Evolutionary conservation across 1,284 basidiomycete genomes (phyloP).

Genomic region (Tilletia horrida): DNA sequence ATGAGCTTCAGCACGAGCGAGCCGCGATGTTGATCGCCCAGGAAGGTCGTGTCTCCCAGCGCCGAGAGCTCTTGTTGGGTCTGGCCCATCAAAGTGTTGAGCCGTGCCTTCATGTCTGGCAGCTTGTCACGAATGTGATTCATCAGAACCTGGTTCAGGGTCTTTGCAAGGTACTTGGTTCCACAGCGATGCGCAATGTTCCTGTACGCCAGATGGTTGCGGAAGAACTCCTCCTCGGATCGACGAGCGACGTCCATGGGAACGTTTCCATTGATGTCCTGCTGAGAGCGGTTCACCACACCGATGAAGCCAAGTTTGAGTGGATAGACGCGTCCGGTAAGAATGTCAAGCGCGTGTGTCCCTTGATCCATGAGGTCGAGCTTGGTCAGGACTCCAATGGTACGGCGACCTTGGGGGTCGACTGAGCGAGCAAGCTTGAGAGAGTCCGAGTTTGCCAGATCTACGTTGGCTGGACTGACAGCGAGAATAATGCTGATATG

Average conservation of each 20-base stretch:
- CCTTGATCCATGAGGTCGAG: slow-evolving; percentile 98
- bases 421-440: slow-evolving; percentile 92
- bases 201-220: slow-evolving; percentile 80
- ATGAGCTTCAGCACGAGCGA: slow-evolving; percentile 68
- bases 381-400: slow-evolving; percentile 93
- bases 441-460: slow-evolving; percentile 95
- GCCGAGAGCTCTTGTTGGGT: slow-evolving; percentile 96
- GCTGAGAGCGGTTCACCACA: slow-evolving; percentile 93
- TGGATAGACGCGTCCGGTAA: slow-evolving; percentile 93
- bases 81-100: slow-evolving; percentile 98
- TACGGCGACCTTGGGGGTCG: slow-evolving; percentile 90
- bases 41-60: slow-evolving; percentile 88
- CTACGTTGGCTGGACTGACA: slow-evolving; percentile 94
- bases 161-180: slow-evolving; percentile 89
- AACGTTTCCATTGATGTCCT: slow-evolving; percentile 90
- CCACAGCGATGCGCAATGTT: slow-evolving; percentile 97
- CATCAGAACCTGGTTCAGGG: slow-evolving; percentile 90
- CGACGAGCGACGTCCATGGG: slow-evolving; percentile 79
- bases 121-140: slow-evolving; percentile 98
- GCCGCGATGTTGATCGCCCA: slow-evolving; percentile 82
- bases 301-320: slow-evolving; percentile 97
- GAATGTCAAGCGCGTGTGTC: slow-evolving; percentile 91
- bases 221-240: slow-evolving; percentile 89
- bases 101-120: slow-evolving; percentile 97
- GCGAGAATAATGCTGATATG: slow-evolving; percentile 78